A percentile compares a stretch with the other conserved stretches of the same genome.
Conservation (phyloP, 2,329 filamentous ascomycete species). For the Didymella lethalis region DNA sequence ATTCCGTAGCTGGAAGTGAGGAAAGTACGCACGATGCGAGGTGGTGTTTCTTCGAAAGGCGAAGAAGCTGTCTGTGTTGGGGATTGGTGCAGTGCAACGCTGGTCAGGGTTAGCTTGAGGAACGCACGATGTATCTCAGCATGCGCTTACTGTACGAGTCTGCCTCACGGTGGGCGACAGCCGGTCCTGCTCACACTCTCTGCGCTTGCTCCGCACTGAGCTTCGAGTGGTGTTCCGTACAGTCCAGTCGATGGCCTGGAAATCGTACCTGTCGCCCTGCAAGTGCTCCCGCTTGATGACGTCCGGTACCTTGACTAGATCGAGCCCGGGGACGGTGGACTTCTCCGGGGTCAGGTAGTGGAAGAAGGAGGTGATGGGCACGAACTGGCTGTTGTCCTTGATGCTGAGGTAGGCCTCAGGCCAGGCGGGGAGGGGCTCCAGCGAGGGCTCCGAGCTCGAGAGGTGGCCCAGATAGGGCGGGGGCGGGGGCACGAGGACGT, state of each 20-base stretch:
- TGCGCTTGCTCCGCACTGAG: constrained; percentile 36
- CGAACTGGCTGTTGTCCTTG: constrained; percentile 40
- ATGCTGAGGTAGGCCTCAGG: constrained; percentile 42
- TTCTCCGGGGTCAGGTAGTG: constrained; percentile 28
- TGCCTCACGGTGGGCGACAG: constrained; percentile 28
- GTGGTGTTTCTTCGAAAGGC: constrained; percentile 60
- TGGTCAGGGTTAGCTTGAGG: constrained; percentile 2
- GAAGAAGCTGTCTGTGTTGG: constrained; percentile 57
- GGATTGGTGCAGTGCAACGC: constrained; percentile 38
- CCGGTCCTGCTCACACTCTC: constrained; percentile 33
- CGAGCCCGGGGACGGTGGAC: constrained; percentile 31
- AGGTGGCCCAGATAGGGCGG: constrained; percentile 23
- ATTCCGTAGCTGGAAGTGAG: constrained; percentile 68
- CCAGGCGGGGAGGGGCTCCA: constrained; percentile 34
- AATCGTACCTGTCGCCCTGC: constrained; percentile 47
- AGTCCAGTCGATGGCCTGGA: constrained; percentile 51
- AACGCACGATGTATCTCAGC: not conserved
- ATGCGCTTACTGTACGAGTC: constrained; percentile 32
- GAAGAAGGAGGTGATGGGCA: constrained; percentile 42
- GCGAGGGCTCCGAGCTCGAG: constrained; percentile 28
- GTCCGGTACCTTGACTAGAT: constrained; percentile 35
- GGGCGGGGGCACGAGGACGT: constrained; percentile 22
- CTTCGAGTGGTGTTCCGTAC: constrained; percentile 40
- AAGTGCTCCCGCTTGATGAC: constrained; percentile 44
- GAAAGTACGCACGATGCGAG: constrained; percentile 58